Conservation (phyloP, 768 basidiomycete species). For the Omphalotus guepiniiformis region DNA sequence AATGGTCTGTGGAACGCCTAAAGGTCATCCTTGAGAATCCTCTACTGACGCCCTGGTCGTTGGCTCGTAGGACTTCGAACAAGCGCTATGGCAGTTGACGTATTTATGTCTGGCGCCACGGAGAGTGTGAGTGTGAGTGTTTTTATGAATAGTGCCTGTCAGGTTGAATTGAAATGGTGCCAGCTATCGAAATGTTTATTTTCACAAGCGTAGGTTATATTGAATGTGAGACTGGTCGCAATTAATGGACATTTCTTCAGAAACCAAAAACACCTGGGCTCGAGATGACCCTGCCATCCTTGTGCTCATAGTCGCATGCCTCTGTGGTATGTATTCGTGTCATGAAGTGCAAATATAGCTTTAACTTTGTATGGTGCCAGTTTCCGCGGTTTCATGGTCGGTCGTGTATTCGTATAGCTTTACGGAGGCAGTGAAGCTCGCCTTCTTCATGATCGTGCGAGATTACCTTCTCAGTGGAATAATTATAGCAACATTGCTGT, state of each 20-base stretch:
- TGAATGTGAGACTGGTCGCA: background rate
- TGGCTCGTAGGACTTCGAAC: constrained; percentile 80
- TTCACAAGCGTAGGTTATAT: constrained; percentile 79
- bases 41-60: background rate
- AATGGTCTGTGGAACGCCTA: constrained; percentile 53
- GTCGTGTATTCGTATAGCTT: constrained; percentile 69
- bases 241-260: constrained; percentile 31
- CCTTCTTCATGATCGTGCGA: constrained; percentile 78
- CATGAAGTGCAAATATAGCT: background rate
- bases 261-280: constrained; percentile 98
- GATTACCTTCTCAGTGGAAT: constrained; percentile 83
- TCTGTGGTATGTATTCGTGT: constrained; percentile 50
- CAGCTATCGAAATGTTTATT: constrained; percentile 95
- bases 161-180: background rate
- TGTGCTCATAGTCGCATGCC: constrained; percentile 75
- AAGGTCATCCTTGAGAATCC: background rate
- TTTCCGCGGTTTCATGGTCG: constrained; percentile 82
- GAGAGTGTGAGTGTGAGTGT: constrained; percentile 63
- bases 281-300: constrained; percentile 96
- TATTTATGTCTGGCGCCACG: constrained; percentile 90
- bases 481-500: constrained; percentile 70
- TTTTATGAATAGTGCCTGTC: constrained; percentile 6
- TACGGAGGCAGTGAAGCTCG: constrained; percentile 55
- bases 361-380: constrained; percentile 43
- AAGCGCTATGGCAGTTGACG: constrained; percentile 93